Evolutionary conservation across 2,329 filamentous ascomycete genomes (phyloP).

Genomic region (Byssochlamys sp.): DNA sequence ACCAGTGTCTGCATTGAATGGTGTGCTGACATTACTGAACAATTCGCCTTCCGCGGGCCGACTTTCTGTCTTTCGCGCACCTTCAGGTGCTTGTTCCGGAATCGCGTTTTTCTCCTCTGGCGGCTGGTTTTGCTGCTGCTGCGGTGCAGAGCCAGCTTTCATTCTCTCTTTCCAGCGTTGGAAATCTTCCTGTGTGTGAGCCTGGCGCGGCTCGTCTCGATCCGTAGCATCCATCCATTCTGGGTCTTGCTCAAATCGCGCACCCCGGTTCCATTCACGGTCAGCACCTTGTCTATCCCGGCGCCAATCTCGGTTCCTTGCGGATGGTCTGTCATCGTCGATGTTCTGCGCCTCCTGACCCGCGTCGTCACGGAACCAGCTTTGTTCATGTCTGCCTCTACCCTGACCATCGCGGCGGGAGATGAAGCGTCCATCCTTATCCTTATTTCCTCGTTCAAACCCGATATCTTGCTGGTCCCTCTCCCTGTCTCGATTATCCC

Average conservation of each 20-base stretch:
- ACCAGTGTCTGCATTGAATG: constrained; percentile 55
- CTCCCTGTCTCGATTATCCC: constrained; percentile 40
- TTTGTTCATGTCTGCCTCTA: constrained; percentile 58
- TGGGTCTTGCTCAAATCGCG: constrained; percentile 64
- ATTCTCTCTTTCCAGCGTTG: constrained; percentile 88
- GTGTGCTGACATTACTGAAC: constrained; percentile 46
- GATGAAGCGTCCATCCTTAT: constrained; percentile 45
- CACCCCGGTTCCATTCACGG: constrained; percentile 45
- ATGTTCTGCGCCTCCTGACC: constrained; percentile 26
- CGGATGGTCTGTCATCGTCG: constrained; percentile 35
- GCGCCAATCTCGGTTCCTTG: constrained; percentile 59
- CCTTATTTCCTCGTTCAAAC: constrained; percentile 41
- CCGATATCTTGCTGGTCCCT: constrained; percentile 47
- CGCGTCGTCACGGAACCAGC: constrained; percentile 59
- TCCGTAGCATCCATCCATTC: constrained; percentile 77
- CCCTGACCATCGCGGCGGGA: constrained; percentile 55
- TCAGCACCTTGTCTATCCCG: constrained; percentile 38
- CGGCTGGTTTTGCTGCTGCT: constrained; percentile 18
- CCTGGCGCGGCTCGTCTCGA: constrained; percentile 57
- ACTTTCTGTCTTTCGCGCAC: constrained; percentile 29
- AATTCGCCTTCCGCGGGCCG: constrained; percentile 41
- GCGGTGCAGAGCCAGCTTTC: constrained; percentile 53
- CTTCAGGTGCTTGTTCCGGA: constrained; percentile 11
- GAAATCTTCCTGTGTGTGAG: constrained; percentile 80
- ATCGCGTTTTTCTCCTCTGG: constrained; percentile 37